A percentile compares a stretch with the other conserved stretches of the same genome.
These are phyloP conservation scores for Dichotomopilus funicola DNA, from an alignment of 2,329 filamentous ascomycete genomes.

Conservation along the genomic window DNA sequence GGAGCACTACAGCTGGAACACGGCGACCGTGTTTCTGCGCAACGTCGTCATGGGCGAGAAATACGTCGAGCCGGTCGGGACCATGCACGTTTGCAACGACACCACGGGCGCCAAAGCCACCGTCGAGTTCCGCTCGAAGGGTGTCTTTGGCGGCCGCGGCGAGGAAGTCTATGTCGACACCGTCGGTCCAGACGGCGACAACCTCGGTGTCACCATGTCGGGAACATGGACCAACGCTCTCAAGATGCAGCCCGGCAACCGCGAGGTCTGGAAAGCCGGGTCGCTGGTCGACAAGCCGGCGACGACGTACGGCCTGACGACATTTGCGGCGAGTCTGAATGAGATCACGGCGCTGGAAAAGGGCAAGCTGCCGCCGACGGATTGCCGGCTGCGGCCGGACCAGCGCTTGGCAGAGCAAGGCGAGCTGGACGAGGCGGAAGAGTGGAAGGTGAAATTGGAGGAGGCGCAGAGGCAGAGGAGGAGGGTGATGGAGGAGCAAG, in stretches of 20 bases:
- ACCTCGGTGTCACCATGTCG: conserved; percentile 59
- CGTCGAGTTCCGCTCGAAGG: conserved; percentile 88
- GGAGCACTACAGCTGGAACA: conserved; percentile 82
- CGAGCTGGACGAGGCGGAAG: conserved; percentile 76
- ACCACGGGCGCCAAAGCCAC: conserved; percentile 73
- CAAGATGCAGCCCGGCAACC: conserved; percentile 44
- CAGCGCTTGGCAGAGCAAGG: conserved; percentile 80
- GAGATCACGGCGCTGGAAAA: conserved; percentile 78
- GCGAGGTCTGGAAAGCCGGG: conserved; percentile 73
- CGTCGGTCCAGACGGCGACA: conserved; percentile 58
- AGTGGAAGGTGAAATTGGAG: conserved; percentile 74
- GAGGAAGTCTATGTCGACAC: conserved; percentile 81
- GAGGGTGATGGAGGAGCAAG: conserved; percentile 66
- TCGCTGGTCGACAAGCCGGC: conserved; percentile 70
- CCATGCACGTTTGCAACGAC: conserved; percentile 80
- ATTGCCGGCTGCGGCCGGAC: conserved; percentile 78
- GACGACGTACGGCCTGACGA: conserved; percentile 80
- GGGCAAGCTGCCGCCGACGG: conserved; percentile 68
- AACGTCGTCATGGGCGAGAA: conserved; percentile 98
- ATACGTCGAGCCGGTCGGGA: conserved; percentile 91
- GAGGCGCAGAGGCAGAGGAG: conserved; percentile 75
- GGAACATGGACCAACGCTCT: conserved; percentile 84
- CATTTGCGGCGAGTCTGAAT: conserved; percentile 80
- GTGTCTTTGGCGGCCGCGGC: conserved; percentile 92
- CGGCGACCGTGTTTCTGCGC: conserved; percentile 82